Percentiles rank a stretch among this genome's conserved stretches.
Conservation (phyloP, 495 filamentous ascomycete genomes). For the Chaetomium fimeti region DNA sequence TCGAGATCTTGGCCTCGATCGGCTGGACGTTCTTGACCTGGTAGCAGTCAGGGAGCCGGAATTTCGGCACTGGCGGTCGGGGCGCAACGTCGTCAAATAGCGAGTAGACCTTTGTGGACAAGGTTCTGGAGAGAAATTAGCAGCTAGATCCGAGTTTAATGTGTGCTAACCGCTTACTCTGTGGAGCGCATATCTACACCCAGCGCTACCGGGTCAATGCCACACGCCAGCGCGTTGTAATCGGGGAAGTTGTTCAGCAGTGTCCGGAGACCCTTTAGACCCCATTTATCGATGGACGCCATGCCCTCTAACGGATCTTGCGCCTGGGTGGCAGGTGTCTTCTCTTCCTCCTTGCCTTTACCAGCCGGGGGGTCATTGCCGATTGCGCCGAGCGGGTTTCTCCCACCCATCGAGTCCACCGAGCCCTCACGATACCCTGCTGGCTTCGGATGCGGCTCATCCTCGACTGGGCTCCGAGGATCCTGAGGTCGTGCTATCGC, state of each 20-base stretch:
- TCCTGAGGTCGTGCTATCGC: slow-evolving; percentile 43
- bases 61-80: slow-evolving; percentile 73
- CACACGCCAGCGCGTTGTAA: slow-evolving; percentile 69
- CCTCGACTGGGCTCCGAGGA: slow-evolving; percentile 40
- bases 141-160: not conserved
- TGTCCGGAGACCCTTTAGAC: slow-evolving; percentile 72
- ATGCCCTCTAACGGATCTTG: slow-evolving; percentile 68
- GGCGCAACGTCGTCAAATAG: slow-evolving; percentile 70
- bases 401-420: slow-evolving; percentile 35
- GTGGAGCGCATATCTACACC: slow-evolving; percentile 76
- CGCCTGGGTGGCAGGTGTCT: slow-evolving; percentile 35
- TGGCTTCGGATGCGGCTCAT: slow-evolving; percentile 45
- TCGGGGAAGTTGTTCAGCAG: slow-evolving; percentile 79
- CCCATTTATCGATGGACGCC: slow-evolving; percentile 76
- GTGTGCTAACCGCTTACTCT: slow-evolving; percentile 57
- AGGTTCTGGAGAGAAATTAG: slow-evolving; percentile 26
- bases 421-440: slow-evolving; percentile 45
- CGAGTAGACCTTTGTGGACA: slow-evolving; percentile 55
- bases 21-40: slow-evolving; percentile 82
- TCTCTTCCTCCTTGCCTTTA: slow-evolving; percentile 47
- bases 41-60: slow-evolving; percentile 78
- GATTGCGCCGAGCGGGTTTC: slow-evolving; percentile 49
- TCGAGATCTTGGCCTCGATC: slow-evolving; percentile 71
- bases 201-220: slow-evolving; percentile 72
- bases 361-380: slow-evolving; percentile 43